phyloP scores from a whole-genome alignment of 352 stramenopile species.

The Phytophthora crassamura region DNA sequence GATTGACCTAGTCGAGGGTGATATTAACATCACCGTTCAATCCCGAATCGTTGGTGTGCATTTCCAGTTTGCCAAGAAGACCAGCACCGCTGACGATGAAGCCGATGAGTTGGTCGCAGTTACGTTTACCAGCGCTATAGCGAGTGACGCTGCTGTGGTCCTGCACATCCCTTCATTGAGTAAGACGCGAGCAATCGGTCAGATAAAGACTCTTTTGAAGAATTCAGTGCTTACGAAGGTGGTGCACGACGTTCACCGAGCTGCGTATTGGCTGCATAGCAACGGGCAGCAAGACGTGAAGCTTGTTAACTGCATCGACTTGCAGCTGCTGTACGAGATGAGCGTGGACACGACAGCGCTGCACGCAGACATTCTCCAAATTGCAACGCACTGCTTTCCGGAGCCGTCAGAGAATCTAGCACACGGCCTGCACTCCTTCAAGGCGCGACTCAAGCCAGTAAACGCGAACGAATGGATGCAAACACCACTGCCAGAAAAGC shows the following conservation, averaged over 20 bases:
- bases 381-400: too few species aligned
- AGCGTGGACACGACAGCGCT: slow-evolving; percentile 17
- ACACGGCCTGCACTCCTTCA: too few species aligned
- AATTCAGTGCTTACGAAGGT: neutral
- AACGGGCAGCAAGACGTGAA: neutral
- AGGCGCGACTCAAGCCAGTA: too few species aligned
- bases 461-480: too few species aligned
- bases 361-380: too few species aligned
- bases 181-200: neutral
- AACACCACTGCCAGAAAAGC: too few species aligned
- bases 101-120: slow-evolving; percentile 2
- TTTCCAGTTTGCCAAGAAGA: slow-evolving; percentile 11
- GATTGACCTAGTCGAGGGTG: neutral
- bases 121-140: neutral
- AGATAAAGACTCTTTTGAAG: neutral
- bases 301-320: slow-evolving; percentile 28
- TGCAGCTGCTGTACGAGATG: slow-evolving; percentile 42
- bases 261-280: slow-evolving; percentile 6
- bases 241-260: slow-evolving; percentile 14
- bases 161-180: neutral
- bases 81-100: neutral
- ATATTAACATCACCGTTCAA: neutral
- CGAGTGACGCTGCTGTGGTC: slow-evolving; percentile 1
- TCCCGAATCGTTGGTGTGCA: neutral
- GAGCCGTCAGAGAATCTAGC: too few species aligned